phyloP scores from a whole-genome alignment of 1,284 basidiomycete species.

The Ceratobasidium sp. region DNA sequence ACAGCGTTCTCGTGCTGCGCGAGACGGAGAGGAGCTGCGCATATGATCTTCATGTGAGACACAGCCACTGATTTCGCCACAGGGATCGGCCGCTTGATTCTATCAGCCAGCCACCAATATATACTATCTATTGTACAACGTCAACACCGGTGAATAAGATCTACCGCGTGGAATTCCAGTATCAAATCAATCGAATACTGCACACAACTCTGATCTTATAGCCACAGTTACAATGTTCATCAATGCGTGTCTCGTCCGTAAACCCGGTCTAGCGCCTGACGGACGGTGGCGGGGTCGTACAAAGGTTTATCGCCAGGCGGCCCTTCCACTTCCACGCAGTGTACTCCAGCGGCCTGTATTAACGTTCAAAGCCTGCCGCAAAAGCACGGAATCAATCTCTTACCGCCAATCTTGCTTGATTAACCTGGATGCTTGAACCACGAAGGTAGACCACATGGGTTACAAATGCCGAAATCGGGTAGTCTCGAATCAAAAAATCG shows the following conservation, averaged over 20 bases:
- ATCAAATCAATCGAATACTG: background rate
- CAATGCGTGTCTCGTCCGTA: slow-evolving; percentile 2
- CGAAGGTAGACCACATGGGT: slow-evolving; percentile 44
- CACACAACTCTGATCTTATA: background rate
- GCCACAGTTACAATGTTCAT: background rate
- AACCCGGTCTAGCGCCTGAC: slow-evolving; percentile 21
- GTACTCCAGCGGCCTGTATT: slow-evolving; percentile 19
- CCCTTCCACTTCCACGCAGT: slow-evolving; percentile 36
- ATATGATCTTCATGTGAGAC: slow-evolving; percentile 11
- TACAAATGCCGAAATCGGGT: slow-evolving; percentile 44
- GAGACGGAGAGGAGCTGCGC: slow-evolving; percentile 13
- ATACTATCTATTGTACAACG: background rate
- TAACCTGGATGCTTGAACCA: slow-evolving; percentile 40
- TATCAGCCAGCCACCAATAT: slow-evolving; percentile 28
- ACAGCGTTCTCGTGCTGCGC: background rate
- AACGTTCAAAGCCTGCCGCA: background rate
- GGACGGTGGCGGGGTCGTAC: slow-evolving; percentile 34
- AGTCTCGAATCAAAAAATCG: slow-evolving; percentile 38
- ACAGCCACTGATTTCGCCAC: slow-evolving; percentile 36
- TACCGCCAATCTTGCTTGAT: slow-evolving; percentile 39
- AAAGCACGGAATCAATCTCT: background rate
- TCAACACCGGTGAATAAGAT: slow-evolving; percentile 2
- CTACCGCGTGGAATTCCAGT: background rate
- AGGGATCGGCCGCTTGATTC: background rate
- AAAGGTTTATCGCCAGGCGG: slow-evolving; percentile 23